A percentile compares a stretch with the other conserved stretches of the same genome.
Evolutionary conservation across 116 monocot species (phyloP).

Genomic region (Zostera marina): DNA sequence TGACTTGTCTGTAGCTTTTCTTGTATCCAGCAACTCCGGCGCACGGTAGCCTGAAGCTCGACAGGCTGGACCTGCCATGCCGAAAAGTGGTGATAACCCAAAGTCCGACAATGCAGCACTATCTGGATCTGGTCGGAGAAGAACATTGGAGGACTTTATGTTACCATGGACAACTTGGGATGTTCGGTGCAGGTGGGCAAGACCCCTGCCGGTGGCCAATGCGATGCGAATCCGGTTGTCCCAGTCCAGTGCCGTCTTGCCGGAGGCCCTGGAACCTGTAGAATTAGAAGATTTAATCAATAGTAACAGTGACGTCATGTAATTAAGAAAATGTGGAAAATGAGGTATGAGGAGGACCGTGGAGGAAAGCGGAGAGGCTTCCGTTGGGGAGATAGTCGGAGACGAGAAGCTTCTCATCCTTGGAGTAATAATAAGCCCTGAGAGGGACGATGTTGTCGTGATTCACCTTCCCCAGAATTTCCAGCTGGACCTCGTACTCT

Average conservation of each 20-base stretch:
- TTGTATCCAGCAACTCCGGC: slow-evolving; percentile 19
- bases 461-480: slow-evolving; percentile 4
- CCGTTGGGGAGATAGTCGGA: slow-evolving; percentile 78
- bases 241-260: slow-evolving; percentile 59
- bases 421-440: slow-evolving; percentile 67
- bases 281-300: background rate
- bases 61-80: background rate
- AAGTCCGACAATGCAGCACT: slow-evolving; percentile 24
- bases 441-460: slow-evolving; percentile 21
- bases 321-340: background rate
- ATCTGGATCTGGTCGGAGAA: slow-evolving; percentile 17
- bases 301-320: background rate
- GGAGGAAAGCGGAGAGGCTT: slow-evolving; percentile 45
- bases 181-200: slow-evolving; percentile 23
- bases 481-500: slow-evolving; percentile 23
- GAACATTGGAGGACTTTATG: slow-evolving; percentile 36
- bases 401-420: slow-evolving; percentile 84
- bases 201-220: slow-evolving; percentile 21
- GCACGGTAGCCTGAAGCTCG: slow-evolving; percentile 23
- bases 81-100: slow-evolving; percentile 21
- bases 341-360: slow-evolving; percentile 22
- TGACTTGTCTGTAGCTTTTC: slow-evolving; percentile 17
- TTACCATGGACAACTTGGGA: slow-evolving; percentile 24
- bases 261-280: slow-evolving; percentile 63
- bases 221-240: slow-evolving; percentile 42